Percentiles rank a stretch among this genome's conserved stretches.
phyloP scores from a whole-genome alignment of 2,329 filamentous ascomycete species.

The Arthroderma sp. region DNA sequence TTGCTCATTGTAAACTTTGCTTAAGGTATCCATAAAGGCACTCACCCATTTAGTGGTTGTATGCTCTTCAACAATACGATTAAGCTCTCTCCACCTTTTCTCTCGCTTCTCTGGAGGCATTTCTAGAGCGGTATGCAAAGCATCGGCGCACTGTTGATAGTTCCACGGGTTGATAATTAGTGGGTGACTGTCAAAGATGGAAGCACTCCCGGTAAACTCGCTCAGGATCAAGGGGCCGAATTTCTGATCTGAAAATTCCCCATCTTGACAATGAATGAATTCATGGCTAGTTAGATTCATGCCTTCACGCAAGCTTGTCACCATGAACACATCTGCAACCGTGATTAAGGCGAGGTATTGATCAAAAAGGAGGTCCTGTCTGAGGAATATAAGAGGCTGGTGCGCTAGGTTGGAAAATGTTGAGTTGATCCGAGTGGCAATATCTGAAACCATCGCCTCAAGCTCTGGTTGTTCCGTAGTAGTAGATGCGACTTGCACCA shows the following conservation, averaged over 20 bases:
- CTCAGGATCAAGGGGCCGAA: conserved; percentile 82
- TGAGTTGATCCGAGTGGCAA: conserved; percentile 88
- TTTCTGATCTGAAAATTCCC: conserved; percentile 58
- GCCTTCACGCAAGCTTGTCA: conserved; percentile 86
- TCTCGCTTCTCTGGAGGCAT: conserved; percentile 65
- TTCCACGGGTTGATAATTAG: conserved; percentile 92
- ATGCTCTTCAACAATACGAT: conserved; percentile 61
- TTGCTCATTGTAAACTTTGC: conserved; percentile 70
- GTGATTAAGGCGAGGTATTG: conserved; percentile 88
- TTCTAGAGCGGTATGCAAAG: conserved; percentile 69
- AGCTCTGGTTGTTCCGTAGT: conserved; percentile 79
- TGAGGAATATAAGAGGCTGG: conserved; percentile 82
- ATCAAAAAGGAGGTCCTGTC: conserved; percentile 84
- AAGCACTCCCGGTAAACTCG: conserved; percentile 87
- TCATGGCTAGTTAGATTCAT: conserved; percentile 97
- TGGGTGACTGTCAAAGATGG: conserved; percentile 67
- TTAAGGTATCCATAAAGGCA: conserved; percentile 57
- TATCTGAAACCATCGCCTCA: conserved; percentile 78
- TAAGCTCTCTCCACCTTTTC: conserved; percentile 59
- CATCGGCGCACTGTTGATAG: conserved; percentile 73
- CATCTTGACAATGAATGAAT: conserved; percentile 86
- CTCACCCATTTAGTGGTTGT: conserved; percentile 78
- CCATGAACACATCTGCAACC: conserved; percentile 82
- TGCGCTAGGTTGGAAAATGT: conserved; percentile 82
- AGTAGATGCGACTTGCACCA: conserved; percentile 89